Evolutionary conservation across 495 filamentous ascomycete species (phyloP).

Genomic region (Lophiotrema nucula): DNA sequence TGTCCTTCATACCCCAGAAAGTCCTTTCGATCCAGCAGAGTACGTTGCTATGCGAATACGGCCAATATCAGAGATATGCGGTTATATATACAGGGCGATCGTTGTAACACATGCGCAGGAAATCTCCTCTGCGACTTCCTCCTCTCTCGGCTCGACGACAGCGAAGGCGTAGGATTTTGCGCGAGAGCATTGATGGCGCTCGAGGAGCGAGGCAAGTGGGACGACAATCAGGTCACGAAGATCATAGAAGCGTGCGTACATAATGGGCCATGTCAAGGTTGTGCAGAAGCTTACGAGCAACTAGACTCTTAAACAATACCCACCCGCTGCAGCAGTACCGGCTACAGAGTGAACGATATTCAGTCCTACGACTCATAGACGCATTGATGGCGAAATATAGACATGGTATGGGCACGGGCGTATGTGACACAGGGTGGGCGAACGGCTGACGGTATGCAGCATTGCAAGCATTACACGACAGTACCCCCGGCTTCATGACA

Average conservation of each 20-base stretch:
- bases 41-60: slow-evolving; percentile 17
- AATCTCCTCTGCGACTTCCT: slow-evolving; percentile 45
- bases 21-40: slow-evolving; percentile 66
- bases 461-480: slow-evolving; percentile 37
- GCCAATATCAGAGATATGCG: not conserved
- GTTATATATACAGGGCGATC: not conserved
- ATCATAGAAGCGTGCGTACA: slow-evolving; percentile 36
- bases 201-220: slow-evolving; percentile 44
- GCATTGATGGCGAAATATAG: slow-evolving; percentile 65
- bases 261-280: not conserved
- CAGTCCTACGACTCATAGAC: slow-evolving; percentile 63
- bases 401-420: slow-evolving; percentile 45
- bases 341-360: slow-evolving; percentile 64
- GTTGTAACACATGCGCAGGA: slow-evolving; percentile 30
- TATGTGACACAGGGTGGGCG: not conserved
- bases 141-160: slow-evolving; percentile 42
- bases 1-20: slow-evolving; percentile 56
- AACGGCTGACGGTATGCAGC: slow-evolving; percentile 24
- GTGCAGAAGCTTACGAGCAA: not conserved
- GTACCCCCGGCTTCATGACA: slow-evolving; percentile 52
- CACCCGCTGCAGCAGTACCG: slow-evolving; percentile 44
- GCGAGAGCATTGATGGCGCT: slow-evolving; percentile 40
- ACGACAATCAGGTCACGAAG: slow-evolving; percentile 35
- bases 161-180: slow-evolving; percentile 40
- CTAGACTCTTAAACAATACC: slow-evolving; percentile 39